Conservation (phyloP, 2,329 filamentous ascomycete species). For the Aureobasidium zeae region DNA sequence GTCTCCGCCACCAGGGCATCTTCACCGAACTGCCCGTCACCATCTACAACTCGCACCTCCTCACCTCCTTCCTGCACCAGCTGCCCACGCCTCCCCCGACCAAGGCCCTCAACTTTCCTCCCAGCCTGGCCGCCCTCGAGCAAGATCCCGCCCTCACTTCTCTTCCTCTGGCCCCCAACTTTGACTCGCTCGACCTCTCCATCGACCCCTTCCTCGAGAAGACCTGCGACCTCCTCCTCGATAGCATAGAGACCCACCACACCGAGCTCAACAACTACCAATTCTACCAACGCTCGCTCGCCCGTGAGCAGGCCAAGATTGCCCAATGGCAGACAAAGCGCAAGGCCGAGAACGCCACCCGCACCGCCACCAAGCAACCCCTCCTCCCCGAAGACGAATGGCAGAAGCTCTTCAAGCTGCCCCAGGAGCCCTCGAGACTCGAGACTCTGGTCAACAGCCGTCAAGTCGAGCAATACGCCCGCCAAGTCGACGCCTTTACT, state of each 20-base stretch:
- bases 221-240: conserved; percentile 90
- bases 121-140: conserved; percentile 68
- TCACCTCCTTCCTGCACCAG: conserved; percentile 92
- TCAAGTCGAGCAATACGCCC: conserved; percentile 96
- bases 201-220: conserved; percentile 98
- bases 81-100: conserved; percentile 57
- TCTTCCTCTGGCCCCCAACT: conserved; percentile 71
- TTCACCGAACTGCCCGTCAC: conserved; percentile 79
- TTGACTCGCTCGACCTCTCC: conserved; percentile 80
- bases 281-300: conserved; percentile 88
- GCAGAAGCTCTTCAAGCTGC: conserved; percentile 96
- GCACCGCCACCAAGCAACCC: conserved; percentile 76
- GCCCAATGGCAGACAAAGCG: conserved; percentile 93
- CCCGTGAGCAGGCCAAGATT: conserved; percentile 93
- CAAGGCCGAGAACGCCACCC: conserved; percentile 85
- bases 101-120: conserved; percentile 61
- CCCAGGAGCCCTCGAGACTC: conserved; percentile 82
- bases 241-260: conserved; percentile 96
- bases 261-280: conserved; percentile 99
- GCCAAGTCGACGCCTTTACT: conserved; percentile 93
- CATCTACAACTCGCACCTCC: conserved; percentile 94
- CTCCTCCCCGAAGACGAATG: conserved; percentile 93
- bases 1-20: conserved; percentile 88
- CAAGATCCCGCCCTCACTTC: conserved; percentile 50
- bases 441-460: conserved; percentile 91